Conservation (phyloP, 2,329 filamentous ascomycete species). For the Trichophyton rubrum region DNA sequence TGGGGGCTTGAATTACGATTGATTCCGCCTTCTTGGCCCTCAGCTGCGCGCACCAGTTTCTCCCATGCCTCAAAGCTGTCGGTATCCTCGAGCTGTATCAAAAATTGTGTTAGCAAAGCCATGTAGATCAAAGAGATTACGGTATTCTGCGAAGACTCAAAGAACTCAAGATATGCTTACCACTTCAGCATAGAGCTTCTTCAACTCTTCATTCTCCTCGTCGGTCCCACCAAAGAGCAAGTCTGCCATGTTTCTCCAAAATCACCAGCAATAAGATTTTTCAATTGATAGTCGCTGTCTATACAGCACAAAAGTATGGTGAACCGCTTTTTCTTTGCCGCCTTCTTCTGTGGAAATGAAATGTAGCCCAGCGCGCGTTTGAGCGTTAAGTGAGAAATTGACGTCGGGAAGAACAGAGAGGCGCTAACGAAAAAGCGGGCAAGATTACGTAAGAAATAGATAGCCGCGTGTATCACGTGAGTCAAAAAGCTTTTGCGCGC, state of each 20-base stretch:
- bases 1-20: conserved; percentile 95
- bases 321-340: background rate
- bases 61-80: conserved; percentile 96
- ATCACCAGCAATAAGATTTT: background rate
- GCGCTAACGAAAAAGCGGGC: background rate
- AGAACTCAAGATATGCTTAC: conserved; percentile 40
- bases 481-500: background rate
- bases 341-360: background rate
- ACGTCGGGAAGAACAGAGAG: background rate
- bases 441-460: background rate
- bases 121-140: background rate
- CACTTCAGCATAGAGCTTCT: conserved; percentile 63
- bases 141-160: background rate
- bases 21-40: conserved; percentile 78
- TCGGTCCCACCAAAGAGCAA: conserved; percentile 62
- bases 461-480: background rate
- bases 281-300: background rate
- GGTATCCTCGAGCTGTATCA: conserved; percentile 49
- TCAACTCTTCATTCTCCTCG: conserved; percentile 71
- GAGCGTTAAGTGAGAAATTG: background rate
- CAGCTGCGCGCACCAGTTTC: conserved; percentile 70
- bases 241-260: conserved; percentile 49
- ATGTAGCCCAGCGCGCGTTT: background rate
- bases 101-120: background rate
- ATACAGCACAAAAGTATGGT: background rate